Percentiles rank a stretch among this genome's conserved stretches.
Conservation (phyloP, 768 basidiomycete genomes). For the Lactarius hengduanensis region DNA sequence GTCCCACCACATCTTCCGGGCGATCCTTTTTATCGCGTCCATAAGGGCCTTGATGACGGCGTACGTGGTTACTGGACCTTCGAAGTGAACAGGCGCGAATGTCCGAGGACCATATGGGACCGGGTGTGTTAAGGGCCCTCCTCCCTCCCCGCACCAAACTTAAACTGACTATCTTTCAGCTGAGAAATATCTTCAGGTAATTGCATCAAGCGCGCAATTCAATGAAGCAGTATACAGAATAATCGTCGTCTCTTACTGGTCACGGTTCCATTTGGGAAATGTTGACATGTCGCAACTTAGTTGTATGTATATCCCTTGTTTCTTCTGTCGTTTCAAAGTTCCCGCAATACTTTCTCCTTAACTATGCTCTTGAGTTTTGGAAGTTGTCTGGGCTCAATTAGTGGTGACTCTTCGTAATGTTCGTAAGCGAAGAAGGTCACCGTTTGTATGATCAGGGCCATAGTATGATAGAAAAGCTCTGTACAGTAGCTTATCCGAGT, state of each 20-base stretch:
- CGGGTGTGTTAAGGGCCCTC: conserved; percentile 3
- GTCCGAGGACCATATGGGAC: conserved; percentile 24
- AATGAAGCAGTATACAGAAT: neutral
- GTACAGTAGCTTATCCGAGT: no score
- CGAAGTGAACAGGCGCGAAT: conserved; percentile 21
- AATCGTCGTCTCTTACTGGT: neutral
- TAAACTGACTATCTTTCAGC: neutral
- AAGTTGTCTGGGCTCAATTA: no score
- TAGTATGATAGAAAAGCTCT: no score
- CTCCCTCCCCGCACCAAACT: neutral
- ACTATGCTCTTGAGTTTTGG: no score
- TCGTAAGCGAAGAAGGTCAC: no score
- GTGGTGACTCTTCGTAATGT: no score
- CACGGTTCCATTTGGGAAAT: neutral
- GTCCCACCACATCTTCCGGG: neutral
- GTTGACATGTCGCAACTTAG: neutral
- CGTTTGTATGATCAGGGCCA: no score
- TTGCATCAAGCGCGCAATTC: neutral
- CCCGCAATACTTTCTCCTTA: neutral
- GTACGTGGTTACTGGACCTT: conserved; percentile 18
- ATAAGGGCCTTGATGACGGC: conserved; percentile 22
- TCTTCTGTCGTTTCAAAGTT: neutral
- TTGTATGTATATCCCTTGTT: neutral
- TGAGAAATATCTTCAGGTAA: conserved; percentile 17
- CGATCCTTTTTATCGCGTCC: neutral